Percentiles rank a stretch among this genome's conserved stretches.
phyloP scores from a whole-genome alignment of 108 stramenopile species.

The Pseudonitzschia pungens region DNA sequence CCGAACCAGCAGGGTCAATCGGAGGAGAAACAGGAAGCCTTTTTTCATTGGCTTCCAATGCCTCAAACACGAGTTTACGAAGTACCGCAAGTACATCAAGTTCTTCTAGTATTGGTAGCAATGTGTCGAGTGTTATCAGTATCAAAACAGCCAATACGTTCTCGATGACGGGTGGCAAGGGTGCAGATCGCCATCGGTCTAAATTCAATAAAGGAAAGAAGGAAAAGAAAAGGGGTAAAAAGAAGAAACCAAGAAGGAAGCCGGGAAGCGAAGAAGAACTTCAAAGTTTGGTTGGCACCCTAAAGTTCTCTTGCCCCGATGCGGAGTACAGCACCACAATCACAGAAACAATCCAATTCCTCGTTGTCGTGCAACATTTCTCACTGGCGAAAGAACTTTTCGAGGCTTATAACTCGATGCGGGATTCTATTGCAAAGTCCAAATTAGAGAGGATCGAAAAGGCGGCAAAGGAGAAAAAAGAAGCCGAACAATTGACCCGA shows the following conservation, averaged over 20 bases:
- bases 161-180: constrained; percentile 63
- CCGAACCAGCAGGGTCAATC: constrained; percentile 30
- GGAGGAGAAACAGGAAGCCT: constrained; percentile 62
- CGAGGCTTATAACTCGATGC: constrained; percentile 47
- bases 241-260: constrained; percentile 48
- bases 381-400: constrained; percentile 46
- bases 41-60: constrained; percentile 68
- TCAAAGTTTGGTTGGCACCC: constrained; percentile 44
- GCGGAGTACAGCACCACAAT: constrained; percentile 47
- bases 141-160: constrained; percentile 67
- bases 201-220: constrained; percentile 86
- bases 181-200: constrained; percentile 69
- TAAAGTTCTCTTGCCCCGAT: constrained; percentile 55
- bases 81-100: constrained; percentile 62
- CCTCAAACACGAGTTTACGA: constrained; percentile 60
- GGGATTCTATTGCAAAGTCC: constrained; percentile 24
- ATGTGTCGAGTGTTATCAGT: constrained; percentile 77
- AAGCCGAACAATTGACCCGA: constrained; percentile 29
- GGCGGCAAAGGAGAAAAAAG: constrained; percentile 13
- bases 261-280: constrained; percentile 86
- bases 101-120: constrained; percentile 47
- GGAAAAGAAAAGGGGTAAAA: constrained; percentile 58
- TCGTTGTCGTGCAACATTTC: constrained; percentile 47
- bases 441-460: constrained; percentile 31
- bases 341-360: constrained; percentile 66